Evolutionary conservation across 1,139 yeast species (phyloP).

Genomic region (Petasospora rhodanensis): DNA sequence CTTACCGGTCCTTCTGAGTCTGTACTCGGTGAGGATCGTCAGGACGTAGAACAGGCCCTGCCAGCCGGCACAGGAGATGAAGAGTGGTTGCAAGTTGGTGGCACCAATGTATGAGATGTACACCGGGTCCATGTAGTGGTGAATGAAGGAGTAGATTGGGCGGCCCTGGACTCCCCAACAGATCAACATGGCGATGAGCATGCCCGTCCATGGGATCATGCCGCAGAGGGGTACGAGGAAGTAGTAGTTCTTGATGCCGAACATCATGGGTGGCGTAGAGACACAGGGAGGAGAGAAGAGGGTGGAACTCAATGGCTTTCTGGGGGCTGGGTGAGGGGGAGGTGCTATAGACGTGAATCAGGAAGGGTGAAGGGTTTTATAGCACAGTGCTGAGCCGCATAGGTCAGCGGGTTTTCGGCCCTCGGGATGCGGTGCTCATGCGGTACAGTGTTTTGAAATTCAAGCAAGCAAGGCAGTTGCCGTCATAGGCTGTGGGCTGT

Average conservation of each 20-base stretch:
- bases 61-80: slow-evolving; percentile 72
- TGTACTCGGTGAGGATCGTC: slow-evolving; percentile 37
- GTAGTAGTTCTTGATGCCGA: slow-evolving; percentile 18
- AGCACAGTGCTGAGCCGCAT: too few relatives aligned
- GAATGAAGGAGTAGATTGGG: slow-evolving; percentile 62
- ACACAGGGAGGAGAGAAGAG: too few relatives aligned
- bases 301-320: too few relatives aligned
- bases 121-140: slow-evolving; percentile 47
- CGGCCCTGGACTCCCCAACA: slow-evolving; percentile 79
- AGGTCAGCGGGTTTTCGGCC: too few relatives aligned
- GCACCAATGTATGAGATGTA: slow-evolving; percentile 87
- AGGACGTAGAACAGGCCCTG: slow-evolving; percentile 76
- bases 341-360: too few relatives aligned
- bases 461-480: too few relatives aligned
- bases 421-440: too few relatives aligned
- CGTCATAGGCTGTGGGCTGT: too few relatives aligned
- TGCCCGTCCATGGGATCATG: slow-evolving; percentile 66
- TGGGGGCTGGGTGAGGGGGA: too few relatives aligned
- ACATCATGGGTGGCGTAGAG: too few relatives aligned
- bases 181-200: slow-evolving; percentile 65
- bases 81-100: slow-evolving; percentile 74
- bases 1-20: slow-evolving; percentile 20
- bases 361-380: too few relatives aligned
- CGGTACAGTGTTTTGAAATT: too few relatives aligned
- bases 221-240: slow-evolving; percentile 54